phyloP scores from a whole-genome alignment of 2,329 filamentous ascomycete genomes.

The Penicillium sp. region DNA sequence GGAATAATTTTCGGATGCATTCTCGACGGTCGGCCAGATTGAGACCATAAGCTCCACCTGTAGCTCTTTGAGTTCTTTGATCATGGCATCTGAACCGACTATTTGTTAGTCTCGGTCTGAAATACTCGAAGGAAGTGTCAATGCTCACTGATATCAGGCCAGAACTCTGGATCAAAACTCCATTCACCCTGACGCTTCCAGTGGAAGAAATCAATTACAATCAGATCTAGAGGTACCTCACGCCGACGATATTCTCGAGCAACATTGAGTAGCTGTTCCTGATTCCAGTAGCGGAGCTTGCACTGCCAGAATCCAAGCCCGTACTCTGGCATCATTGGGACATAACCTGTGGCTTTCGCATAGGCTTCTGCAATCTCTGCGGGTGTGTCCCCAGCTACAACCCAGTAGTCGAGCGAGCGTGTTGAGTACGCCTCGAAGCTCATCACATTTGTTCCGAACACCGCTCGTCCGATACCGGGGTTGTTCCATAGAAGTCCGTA shows the following conservation, averaged over 20 bases:
- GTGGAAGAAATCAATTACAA: constrained; percentile 69
- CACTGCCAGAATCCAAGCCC: constrained; percentile 70
- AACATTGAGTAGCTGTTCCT: constrained; percentile 62
- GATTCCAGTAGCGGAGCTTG: constrained; percentile 65
- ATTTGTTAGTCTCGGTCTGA: background rate
- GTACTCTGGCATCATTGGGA: constrained; percentile 69
- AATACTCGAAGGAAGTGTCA: background rate
- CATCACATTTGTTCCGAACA: constrained; percentile 62
- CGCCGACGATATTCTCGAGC: constrained; percentile 60
- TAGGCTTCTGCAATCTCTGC: constrained; percentile 59
- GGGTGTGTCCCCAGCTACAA: constrained; percentile 59
- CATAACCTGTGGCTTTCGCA: constrained; percentile 56
- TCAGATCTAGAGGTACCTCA: constrained; percentile 61
- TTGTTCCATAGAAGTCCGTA: constrained; percentile 70
- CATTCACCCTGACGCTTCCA: constrained; percentile 68
- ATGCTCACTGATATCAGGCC: constrained; percentile 60
- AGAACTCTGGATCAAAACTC: constrained; percentile 64
- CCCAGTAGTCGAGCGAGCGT: constrained; percentile 62
- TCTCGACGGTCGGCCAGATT: constrained; percentile 68
- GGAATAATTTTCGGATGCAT: constrained; percentile 57
- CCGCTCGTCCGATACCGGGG: constrained; percentile 60
- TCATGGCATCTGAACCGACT: constrained; percentile 55
- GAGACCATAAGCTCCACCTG: constrained; percentile 68
- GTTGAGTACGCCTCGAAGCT: constrained; percentile 63
- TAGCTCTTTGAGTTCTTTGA: constrained; percentile 59